phyloP scores from a whole-genome alignment of 306 rosid genomes.

The Trifolium fragiferum region DNA sequence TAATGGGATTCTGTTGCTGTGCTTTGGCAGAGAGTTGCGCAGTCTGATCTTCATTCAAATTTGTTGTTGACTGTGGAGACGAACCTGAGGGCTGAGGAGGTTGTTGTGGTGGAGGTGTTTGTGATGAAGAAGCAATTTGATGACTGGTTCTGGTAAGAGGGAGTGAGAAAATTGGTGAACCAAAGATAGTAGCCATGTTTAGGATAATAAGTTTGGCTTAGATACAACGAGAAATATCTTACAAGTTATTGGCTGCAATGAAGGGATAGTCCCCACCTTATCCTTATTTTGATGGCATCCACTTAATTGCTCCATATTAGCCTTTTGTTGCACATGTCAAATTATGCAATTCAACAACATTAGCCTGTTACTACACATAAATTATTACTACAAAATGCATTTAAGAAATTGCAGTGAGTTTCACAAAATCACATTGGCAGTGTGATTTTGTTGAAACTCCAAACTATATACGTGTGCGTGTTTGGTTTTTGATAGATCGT shows the following conservation, averaged over 20 bases:
- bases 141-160: conserved; percentile 60
- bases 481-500: too few species aligned
- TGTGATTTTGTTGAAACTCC: not conserved
- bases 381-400: too few species aligned
- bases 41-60: conserved; percentile 52
- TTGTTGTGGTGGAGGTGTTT: conserved; percentile 54
- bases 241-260: not conserved
- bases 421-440: not conserved
- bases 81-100: conserved; percentile 56
- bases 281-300: conserved; percentile 35
- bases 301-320: conserved; percentile 1
- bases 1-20: conserved; percentile 53
- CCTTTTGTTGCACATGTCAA: conserved; percentile 36
- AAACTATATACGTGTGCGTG: too few species aligned
- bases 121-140: conserved; percentile 67
- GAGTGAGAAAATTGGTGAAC: conserved; percentile 69
- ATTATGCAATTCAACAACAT: conserved; percentile 19
- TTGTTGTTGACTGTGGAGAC: conserved; percentile 48
- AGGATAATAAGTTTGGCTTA: conserved; percentile 29
- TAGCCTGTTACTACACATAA: not conserved
- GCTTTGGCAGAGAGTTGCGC: conserved; percentile 45
- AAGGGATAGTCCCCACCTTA: conserved; percentile 53
- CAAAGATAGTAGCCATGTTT: conserved; percentile 80
- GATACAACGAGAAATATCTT: conserved; percentile 38
- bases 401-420: too few species aligned